Evolutionary conservation across 23 red algal genomes (phyloP).

Genomic region (Cyanidioschyzon merolae): DNA sequence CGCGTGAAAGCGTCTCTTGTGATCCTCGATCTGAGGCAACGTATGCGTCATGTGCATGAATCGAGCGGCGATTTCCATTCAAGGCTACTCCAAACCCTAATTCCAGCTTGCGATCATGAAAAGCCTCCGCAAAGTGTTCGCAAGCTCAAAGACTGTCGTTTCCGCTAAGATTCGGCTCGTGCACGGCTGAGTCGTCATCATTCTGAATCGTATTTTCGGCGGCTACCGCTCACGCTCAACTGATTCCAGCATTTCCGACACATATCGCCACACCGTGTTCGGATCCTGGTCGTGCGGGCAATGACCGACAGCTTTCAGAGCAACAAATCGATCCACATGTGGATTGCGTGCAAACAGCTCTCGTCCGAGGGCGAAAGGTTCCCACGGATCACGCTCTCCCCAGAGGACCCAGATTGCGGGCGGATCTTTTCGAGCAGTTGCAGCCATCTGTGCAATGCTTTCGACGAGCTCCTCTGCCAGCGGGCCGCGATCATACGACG

Average conservation of each 20-base stretch:
- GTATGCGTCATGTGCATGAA: too few species aligned
- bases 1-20: too few species aligned
- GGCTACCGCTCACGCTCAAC: too few species aligned
- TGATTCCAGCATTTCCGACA: conserved; percentile 25
- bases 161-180: too few species aligned
- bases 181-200: too few species aligned
- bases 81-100: too few species aligned
- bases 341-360: conserved; percentile 27
- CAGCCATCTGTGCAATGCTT: conserved; percentile 23
- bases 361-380: conserved; percentile 41
- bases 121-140: too few species aligned
- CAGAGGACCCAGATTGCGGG: conserved; percentile 43
- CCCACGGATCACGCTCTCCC: conserved; percentile 70
- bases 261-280: conserved; percentile 36
- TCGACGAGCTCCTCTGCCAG: conserved; percentile 73
- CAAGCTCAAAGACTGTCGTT: too few species aligned
- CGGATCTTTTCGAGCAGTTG: not conserved
- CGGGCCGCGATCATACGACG: conserved; percentile 66
- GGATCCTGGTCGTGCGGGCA: conserved; percentile 89
- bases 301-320: conserved; percentile 57
- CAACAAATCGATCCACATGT: conserved; percentile 42
- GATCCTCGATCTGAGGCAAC: too few species aligned
- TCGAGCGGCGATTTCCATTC: too few species aligned
- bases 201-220: too few species aligned
- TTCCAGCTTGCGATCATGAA: too few species aligned